These are phyloP conservation scores for Colletotrichum spaethianum DNA, from an alignment of 2,329 filamentous ascomycete species.

Conservation along the genomic window DNA sequence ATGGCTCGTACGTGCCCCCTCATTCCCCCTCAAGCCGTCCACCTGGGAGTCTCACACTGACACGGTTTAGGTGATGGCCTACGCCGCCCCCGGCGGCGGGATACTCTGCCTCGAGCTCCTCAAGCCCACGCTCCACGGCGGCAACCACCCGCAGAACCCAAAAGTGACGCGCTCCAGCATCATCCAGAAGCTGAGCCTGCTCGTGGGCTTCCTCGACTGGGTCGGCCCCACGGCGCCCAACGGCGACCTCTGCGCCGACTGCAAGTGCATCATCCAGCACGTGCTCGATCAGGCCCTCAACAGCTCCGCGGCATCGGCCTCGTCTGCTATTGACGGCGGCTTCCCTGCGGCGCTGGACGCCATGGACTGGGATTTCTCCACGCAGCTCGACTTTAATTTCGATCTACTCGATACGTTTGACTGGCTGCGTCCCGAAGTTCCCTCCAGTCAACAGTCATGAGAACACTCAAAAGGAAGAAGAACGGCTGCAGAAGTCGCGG, in stretches of 20 bases:
- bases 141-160: constrained; percentile 50
- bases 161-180: constrained; percentile 62
- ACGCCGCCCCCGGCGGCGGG: constrained; percentile 63
- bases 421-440: constrained; percentile 54
- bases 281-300: constrained; percentile 66
- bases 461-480: no score
- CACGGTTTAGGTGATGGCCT: constrained; percentile 60
- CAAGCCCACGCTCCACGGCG: constrained; percentile 50
- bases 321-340: constrained; percentile 34
- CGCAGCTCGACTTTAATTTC: constrained; percentile 58
- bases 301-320: constrained; percentile 43
- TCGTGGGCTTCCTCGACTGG: constrained; percentile 67
- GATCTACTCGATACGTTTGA: constrained; percentile 65
- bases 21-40: no score
- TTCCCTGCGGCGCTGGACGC: constrained; percentile 38
- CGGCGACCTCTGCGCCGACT: constrained; percentile 61
- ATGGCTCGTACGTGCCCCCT: constrained; percentile 58
- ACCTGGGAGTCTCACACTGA: constrained; percentile 7
- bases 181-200: constrained; percentile 65
- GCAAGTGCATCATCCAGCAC: constrained; percentile 63
- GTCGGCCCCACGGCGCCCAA: constrained; percentile 63
- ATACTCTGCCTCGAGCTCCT: constrained; percentile 67
- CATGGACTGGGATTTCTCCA: constrained; percentile 53
- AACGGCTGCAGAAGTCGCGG: not conserved
- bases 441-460: constrained; percentile 28